Evolutionary conservation across 2,329 filamentous ascomycete genomes (phyloP), one percentile per base, ranked within the genome.

Genomic region (Leptographium lundbergii): DNA sequence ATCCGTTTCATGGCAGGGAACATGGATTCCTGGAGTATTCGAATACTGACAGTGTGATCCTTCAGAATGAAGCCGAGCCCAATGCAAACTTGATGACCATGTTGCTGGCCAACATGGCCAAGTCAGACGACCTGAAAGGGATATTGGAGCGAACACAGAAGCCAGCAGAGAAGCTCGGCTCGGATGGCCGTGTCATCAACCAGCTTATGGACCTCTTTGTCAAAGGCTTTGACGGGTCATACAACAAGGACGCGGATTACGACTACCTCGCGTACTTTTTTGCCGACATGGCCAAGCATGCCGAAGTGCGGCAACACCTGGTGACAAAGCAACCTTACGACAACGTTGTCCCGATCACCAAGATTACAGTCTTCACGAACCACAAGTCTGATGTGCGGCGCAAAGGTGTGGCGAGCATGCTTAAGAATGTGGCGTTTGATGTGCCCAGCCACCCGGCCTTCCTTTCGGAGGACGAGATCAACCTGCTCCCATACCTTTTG

Each of bases 161-260:
- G 7, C 71, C 86, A 0, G 87, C 90, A 2, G 81, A 84, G 59
- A 77, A 78, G n/a, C 80, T 96, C 7, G 84, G 82, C 6, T 87
- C 83, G 1, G 88, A 89, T 48, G 80, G 85, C 42, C 78, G 82
- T 60, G 85, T 89, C 5, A 82, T 97, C 66, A 91, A 96, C 70
- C 94, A 97, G 72, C 77, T 99, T 34, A 84, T 99, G 70, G 94
- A 97, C 71, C 86, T 95, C 66, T 99, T 99, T 69, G 94, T 97
- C 69, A 95, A 94, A 74, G 92, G 92, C 24, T 85, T 89, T 25
- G 85, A 88, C 62, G 88, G 87, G 27, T 77, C 79, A 11, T 91
- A 94, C 72, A 97, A 97, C 77, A 86, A 88, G 68, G 71, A 87
- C 29, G 91, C 91, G 61, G 81, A 92, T 72, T 97, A 85, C 71